Evolutionary conservation across 2,329 filamentous ascomycete species (phyloP).

Genomic region (Exutisphaerella laricina): DNA sequence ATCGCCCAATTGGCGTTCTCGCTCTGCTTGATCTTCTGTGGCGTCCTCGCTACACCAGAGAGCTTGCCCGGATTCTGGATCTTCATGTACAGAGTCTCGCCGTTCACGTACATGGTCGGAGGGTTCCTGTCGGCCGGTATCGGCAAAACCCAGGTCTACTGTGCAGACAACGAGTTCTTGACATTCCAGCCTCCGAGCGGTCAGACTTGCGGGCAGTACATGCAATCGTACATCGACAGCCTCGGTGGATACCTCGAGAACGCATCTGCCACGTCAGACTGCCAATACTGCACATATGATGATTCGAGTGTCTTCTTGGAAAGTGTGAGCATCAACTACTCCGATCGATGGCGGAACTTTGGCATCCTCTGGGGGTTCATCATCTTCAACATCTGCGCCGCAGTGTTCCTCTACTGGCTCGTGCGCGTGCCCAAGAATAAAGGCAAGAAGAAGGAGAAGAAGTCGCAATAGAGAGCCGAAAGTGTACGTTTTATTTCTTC

Average conservation of each 20-base stretch:
- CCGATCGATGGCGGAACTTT: slow-evolving; percentile 47
- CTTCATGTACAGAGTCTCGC: slow-evolving; percentile 76
- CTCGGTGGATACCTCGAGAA: slow-evolving; percentile 37
- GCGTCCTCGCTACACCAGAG: slow-evolving; percentile 62
- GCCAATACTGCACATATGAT: slow-evolving; percentile 39
- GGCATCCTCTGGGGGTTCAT: slow-evolving; percentile 51
- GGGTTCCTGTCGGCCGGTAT: slow-evolving; percentile 67
- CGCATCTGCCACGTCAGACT: slow-evolving; percentile 31
- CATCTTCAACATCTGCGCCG: slow-evolving; percentile 47
- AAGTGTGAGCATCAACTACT: slow-evolving; percentile 40
- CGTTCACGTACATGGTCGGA: slow-evolving; percentile 73
- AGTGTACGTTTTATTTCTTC: too few species aligned
- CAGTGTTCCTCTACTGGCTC: slow-evolving; percentile 51
- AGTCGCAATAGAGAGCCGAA: slow-evolving; percentile 19
- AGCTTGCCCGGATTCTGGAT: slow-evolving; percentile 63
- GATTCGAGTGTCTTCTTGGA: slow-evolving; percentile 42
- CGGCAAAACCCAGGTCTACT: slow-evolving; percentile 60
- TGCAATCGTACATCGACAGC: slow-evolving; percentile 29
- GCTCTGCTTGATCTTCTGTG: slow-evolving; percentile 63
- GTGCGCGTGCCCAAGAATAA: slow-evolving; percentile 48
- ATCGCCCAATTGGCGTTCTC: slow-evolving; percentile 70
- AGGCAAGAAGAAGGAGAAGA: slow-evolving; percentile 41
- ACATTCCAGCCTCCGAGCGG: slow-evolving; percentile 55
- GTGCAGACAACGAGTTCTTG: slow-evolving; percentile 64
- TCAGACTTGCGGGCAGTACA: slow-evolving; percentile 37